A percentile compares a stretch with the other conserved stretches of the same genome.
These are phyloP conservation scores for Neurospora sp. DNA, from an alignment of 495 filamentous ascomycete species.

Conservation along the genomic window DNA sequence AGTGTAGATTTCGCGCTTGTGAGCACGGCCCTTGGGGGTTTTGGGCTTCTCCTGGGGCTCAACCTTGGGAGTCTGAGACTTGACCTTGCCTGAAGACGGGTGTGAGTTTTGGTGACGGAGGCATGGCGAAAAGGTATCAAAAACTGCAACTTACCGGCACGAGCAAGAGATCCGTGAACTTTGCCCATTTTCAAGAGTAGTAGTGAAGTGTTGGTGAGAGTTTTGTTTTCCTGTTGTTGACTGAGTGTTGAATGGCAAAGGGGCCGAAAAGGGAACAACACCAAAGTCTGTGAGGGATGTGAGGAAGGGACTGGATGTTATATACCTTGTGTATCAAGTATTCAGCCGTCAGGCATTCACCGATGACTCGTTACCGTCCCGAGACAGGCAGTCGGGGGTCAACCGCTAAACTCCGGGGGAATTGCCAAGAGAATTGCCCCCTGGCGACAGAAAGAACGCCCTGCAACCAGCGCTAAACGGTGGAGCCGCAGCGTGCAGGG, in stretches of 20 bases:
- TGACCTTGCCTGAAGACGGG: constrained; percentile 51
- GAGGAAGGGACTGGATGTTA: neutral
- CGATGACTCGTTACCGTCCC: neutral
- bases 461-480: neutral
- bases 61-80: constrained; percentile 83
- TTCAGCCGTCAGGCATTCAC: neutral
- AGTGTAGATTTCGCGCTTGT: constrained; percentile 81
- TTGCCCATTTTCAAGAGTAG: constrained; percentile 67
- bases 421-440: neutral
- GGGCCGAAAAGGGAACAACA: neutral
- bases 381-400: neutral
- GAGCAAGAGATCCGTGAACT: constrained; percentile 87
- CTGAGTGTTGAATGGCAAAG: neutral
- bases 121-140: neutral
- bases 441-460: neutral
- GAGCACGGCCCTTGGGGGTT: constrained; percentile 75
- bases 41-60: constrained; percentile 69
- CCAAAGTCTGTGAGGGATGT: neutral
- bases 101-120: neutral
- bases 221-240: neutral
- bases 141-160: constrained; percentile 55
- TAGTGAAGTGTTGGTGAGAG: constrained; percentile 1
- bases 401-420: neutral
- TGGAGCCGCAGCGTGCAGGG: neutral
- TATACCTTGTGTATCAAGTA: neutral